A percentile compares a stretch with the other conserved stretches of the same genome.
Conservation (phyloP, 2,329 filamentous ascomycete genomes). For the Saccharata proteae region DNA sequence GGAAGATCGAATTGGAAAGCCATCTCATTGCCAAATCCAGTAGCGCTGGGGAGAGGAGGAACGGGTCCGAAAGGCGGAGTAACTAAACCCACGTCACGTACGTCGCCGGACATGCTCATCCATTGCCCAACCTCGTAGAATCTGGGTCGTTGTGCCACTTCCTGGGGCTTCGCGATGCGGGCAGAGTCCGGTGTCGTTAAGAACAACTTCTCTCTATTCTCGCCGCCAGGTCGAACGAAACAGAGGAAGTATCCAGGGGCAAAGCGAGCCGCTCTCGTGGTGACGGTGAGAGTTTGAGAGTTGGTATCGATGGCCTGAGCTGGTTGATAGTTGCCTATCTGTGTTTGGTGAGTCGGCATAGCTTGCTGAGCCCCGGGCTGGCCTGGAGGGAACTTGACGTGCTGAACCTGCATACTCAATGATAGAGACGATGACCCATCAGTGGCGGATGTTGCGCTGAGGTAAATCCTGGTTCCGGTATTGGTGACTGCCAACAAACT, state of each 20-base stretch:
- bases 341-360: slow-evolving; percentile 11
- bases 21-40: slow-evolving; percentile 88
- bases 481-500: slow-evolving; percentile 84
- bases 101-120: slow-evolving; percentile 60
- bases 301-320: slow-evolving; percentile 17
- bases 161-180: slow-evolving; percentile 53
- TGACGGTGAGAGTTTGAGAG: slow-evolving; percentile 22
- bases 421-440: slow-evolving; percentile 55
- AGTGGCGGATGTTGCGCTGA: slow-evolving; percentile 71
- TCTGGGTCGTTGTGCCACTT: slow-evolving; percentile 39
- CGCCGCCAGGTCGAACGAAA: slow-evolving; percentile 44
- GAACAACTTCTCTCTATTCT: slow-evolving; percentile 53
- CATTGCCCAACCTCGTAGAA: slow-evolving; percentile 74
- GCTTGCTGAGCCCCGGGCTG: too few relatives aligned
- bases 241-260: slow-evolving; percentile 87
- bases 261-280: slow-evolving; percentile 40
- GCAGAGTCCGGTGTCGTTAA: slow-evolving; percentile 80
- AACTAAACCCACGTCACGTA: slow-evolving; percentile 68
- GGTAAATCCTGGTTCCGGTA: slow-evolving; percentile 80
- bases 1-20: slow-evolving; percentile 88
- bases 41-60: too few relatives aligned
- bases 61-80: slow-evolving; percentile 58
- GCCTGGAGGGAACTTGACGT: slow-evolving; percentile 81
- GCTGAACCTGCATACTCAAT: slow-evolving; percentile 94
- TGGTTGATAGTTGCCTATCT: slow-evolving; percentile 5